phyloP scores from a whole-genome alignment of 2,329 filamentous ascomycete genomes.

The Neonectria punicea region DNA sequence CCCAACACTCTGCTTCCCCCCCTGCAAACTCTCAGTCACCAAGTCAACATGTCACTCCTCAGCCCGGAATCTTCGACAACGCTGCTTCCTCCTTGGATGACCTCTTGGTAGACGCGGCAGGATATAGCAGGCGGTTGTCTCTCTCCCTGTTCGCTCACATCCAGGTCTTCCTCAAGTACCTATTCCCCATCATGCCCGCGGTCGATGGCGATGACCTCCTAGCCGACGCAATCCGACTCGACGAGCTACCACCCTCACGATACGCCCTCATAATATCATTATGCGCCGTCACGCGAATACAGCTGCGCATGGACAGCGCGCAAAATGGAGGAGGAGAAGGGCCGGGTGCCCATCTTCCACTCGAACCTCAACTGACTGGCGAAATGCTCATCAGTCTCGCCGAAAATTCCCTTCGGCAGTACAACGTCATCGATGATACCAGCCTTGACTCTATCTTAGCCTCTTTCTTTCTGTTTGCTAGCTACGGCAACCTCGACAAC shows the following conservation, averaged over 20 bases:
- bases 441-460: constrained; percentile 43
- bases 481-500: constrained; percentile 46
- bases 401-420: constrained; percentile 42
- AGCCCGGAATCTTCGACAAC: not conserved
- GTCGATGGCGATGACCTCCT: constrained; percentile 43
- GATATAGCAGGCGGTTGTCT: constrained; percentile 35
- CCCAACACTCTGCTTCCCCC: not conserved
- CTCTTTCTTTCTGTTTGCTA: constrained; percentile 46
- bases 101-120: not conserved
- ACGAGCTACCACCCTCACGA: constrained; percentile 39
- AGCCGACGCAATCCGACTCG: constrained; percentile 38
- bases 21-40: not conserved
- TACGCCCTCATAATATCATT: constrained; percentile 45
- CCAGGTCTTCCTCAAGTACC: constrained; percentile 43
- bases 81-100: not conserved
- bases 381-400: constrained; percentile 42
- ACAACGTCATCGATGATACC: constrained; percentile 43
- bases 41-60: not conserved
- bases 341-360: constrained; percentile 31
- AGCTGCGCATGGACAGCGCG: constrained; percentile 40
- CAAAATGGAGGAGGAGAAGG: constrained; percentile 17
- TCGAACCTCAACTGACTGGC: constrained; percentile 38
- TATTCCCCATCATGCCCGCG: constrained; percentile 48
- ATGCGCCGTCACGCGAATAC: constrained; percentile 46
- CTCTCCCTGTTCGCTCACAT: constrained; percentile 42